These are phyloP conservation scores for Hansenula sp. DNA, from an alignment of 1,139 yeast species.

Conservation along the genomic window DNA sequence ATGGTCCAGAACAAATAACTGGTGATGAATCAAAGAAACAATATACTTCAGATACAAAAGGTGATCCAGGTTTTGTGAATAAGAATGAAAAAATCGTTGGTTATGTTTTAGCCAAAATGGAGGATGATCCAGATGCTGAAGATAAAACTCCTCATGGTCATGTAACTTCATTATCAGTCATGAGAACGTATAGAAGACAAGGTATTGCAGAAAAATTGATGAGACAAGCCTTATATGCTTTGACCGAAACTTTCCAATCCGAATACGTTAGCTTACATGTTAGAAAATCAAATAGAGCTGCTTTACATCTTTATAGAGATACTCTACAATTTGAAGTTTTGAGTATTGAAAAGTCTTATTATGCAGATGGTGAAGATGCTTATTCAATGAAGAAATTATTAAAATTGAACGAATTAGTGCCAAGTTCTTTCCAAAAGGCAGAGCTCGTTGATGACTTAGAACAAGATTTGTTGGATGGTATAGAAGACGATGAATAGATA, in stretches of 20 bases:
- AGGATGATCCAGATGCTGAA: slow-evolving; percentile 80
- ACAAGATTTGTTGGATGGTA: slow-evolving; percentile 34
- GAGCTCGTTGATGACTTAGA: slow-evolving; percentile 50
- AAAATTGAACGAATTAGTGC: slow-evolving; percentile 54
- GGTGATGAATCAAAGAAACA: slow-evolving; percentile 29
- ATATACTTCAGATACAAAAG: slow-evolving; percentile 27
- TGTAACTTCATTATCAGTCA: slow-evolving; percentile 88
- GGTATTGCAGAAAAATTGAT: slow-evolving; percentile 92
- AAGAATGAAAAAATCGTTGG: slow-evolving; percentile 84
- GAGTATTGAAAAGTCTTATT: slow-evolving; percentile 79
- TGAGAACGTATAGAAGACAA: slow-evolving; percentile 93
- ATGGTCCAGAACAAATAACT: slow-evolving; percentile 24
- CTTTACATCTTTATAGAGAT: slow-evolving; percentile 85
- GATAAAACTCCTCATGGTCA: slow-evolving; percentile 86
- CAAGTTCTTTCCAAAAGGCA: slow-evolving; percentile 48
- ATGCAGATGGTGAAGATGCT: slow-evolving; percentile 99
- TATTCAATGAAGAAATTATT: slow-evolving; percentile 83
- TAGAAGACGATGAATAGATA: slow-evolving; percentile 14
- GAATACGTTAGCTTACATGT: slow-evolving; percentile 89
- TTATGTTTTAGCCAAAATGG: slow-evolving; percentile 94
- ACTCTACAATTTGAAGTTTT: slow-evolving; percentile 79
- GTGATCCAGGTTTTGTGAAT: slow-evolving; percentile 50
- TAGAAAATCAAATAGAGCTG: slow-evolving; percentile 90
- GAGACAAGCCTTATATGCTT: slow-evolving; percentile 78
- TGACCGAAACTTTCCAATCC: slow-evolving; percentile 81